phyloP scores from a whole-genome alignment of 1,139 yeast genomes.

The Debaryomyces sp. region DNA sequence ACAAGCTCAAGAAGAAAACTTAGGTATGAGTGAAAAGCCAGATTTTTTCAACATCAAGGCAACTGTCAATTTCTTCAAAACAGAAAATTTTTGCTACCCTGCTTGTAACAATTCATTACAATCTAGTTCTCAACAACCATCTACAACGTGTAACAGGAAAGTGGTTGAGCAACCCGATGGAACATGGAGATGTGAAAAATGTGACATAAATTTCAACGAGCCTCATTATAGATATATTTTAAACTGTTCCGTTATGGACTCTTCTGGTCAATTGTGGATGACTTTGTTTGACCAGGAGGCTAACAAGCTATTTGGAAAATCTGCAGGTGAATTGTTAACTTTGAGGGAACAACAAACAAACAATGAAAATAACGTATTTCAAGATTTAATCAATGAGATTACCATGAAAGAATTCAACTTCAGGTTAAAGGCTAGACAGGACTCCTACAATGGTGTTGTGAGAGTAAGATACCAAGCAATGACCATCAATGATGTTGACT shows the following conservation, averaged over 20 bases:
- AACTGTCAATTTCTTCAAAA: conserved; percentile 67
- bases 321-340: conserved; percentile 68
- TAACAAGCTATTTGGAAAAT: conserved; percentile 60
- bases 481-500: conserved; percentile 59
- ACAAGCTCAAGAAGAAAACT: conserved; percentile 66
- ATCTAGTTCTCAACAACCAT: conserved; percentile 20
- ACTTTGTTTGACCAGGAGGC: conserved; percentile 90
- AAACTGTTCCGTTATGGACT: conserved; percentile 72
- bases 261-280: conserved; percentile 83
- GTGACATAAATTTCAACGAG: conserved; percentile 65
- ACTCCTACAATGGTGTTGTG: conserved; percentile 75
- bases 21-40: conserved; percentile 75
- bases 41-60: conserved; percentile 81
- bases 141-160: conserved; percentile 74
- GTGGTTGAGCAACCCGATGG: conserved; percentile 73
- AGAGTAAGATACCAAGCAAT: conserved; percentile 76
- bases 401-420: conserved; percentile 73
- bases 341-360: conserved; percentile 44
- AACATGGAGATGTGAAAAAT: conserved; percentile 92
- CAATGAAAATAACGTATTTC: conserved; percentile 50
- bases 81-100: conserved; percentile 83
- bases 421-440: conserved; percentile 81
- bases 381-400: conserved; percentile 51
- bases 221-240: conserved; percentile 83
- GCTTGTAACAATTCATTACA: conserved; percentile 68